Percentiles rank a stretch among this genome's conserved stretches.
Evolutionary conservation across 768 basidiomycete species (phyloP).

Genomic region (Phlebiopsis gigantea): DNA sequence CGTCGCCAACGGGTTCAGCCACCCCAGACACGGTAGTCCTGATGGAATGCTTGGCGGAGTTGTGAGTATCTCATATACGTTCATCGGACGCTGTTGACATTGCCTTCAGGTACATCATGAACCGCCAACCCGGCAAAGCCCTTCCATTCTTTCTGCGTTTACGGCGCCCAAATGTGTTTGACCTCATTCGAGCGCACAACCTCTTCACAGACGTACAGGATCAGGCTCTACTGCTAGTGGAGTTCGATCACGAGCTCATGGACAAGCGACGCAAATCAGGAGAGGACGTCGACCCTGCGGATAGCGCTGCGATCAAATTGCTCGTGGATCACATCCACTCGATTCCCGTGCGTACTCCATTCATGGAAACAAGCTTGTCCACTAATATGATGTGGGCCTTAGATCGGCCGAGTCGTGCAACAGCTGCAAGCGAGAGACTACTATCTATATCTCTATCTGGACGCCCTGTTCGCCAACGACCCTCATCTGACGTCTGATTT

Average conservation of each 20-base stretch:
- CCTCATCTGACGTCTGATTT: conserved; percentile 74
- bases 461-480: conserved; percentile 85
- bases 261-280: conserved; percentile 45
- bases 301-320: conserved; percentile 78
- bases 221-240: conserved; percentile 85
- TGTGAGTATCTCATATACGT: conserved; percentile 42
- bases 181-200: conserved; percentile 89
- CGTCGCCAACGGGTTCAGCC: conserved; percentile 38
- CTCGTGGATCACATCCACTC: conserved; percentile 94
- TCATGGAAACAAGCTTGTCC: neutral
- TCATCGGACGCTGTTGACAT: neutral
- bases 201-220: conserved; percentile 94
- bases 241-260: conserved; percentile 89
- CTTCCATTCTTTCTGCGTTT: conserved; percentile 86
- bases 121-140: conserved; percentile 92
- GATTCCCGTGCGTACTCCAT: conserved; percentile 65
- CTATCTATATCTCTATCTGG: conserved; percentile 91
- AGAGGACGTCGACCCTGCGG: conserved; percentile 32
- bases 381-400: neutral
- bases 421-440: conserved; percentile 73
- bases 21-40: conserved; percentile 53
- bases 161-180: conserved; percentile 85
- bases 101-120: conserved; percentile 62
- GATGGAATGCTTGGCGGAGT: conserved; percentile 93
- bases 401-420: conserved; percentile 86